Base-by-base conservation (phyloP, 345 rosid genomes). In the Noccaea caerulescens region DNA sequence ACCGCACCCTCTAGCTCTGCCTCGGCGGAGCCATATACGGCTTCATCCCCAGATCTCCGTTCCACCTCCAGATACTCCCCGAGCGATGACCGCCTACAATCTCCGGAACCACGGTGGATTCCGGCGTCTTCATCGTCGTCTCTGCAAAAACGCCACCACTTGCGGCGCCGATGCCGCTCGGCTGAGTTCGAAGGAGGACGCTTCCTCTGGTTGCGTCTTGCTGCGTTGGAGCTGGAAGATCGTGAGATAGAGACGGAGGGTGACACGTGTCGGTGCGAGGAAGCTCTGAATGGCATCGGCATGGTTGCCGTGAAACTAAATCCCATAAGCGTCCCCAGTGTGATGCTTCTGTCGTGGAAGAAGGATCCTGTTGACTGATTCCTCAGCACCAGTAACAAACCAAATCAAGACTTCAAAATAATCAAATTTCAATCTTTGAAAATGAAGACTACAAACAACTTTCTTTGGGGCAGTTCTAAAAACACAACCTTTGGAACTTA, bases 291-390 rank as follows among this genome's bases (percentile, higher is more conserved):
- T 9, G 91, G 75, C 13, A 75, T 62, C 4, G 79, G 74, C 79
- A 75, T 68, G 7, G 71, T 71, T 43, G 95, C 83, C 4, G 97
- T 84, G 79, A 86, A 90, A 46, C 79, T 90, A 7, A 88, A 89
- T 2, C 98, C 97, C 97, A 93, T 93, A 38, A 93, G 82, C 23
- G 98, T 90, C 1, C 98, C 98, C 5, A 93, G 76, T 10, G 96
- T 86, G 39, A 92, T 90, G 96, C 98, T 93, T 81, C 97, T 81
- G 51, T 93, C 98, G 58, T 88, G 97, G 79, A 93, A 93, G 85
- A 93, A 93, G 1, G 98, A 90, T 3, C 96, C 97, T 50, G 97
- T 93, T 3, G 98, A 93, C 98, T 90, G 76, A 32, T 5, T 2
- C 58, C 52, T 32, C 73, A 66, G 50, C 46, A 65, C 30, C 69